Conservation (phyloP, 805 yeast genomes). For the Citeromyces nyonsensis region DNA sequence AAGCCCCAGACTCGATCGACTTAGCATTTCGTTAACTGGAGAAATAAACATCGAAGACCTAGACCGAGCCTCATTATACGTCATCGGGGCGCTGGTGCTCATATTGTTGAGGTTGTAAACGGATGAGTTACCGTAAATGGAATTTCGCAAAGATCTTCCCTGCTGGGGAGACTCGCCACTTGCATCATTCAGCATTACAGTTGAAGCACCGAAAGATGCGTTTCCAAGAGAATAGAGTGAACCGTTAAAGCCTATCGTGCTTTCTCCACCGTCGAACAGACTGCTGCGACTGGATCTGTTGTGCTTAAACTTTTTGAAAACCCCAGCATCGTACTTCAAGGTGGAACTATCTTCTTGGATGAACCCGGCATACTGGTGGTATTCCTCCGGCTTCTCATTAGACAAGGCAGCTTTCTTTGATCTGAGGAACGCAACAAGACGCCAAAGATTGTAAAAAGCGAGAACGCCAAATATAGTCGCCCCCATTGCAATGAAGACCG, state of each 20-base stretch:
- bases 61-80: neutral
- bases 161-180: neutral
- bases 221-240: neutral
- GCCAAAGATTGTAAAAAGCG: conserved; percentile 8
- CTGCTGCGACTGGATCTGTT: neutral
- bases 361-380: conserved; percentile 3
- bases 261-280: neutral
- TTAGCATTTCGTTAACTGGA: conserved; percentile 1
- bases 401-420: conserved; percentile 10
- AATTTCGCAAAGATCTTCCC: neutral
- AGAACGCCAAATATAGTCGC: conserved; percentile 12
- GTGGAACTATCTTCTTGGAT: conserved; percentile 3
- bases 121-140: neutral
- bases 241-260: neutral
- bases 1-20: neutral
- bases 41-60: conserved; percentile 1
- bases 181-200: neutral
- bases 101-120: too few relatives aligned
- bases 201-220: neutral
- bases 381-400: conserved; percentile 3
- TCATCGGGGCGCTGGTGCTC: too few relatives aligned
- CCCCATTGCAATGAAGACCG: conserved; percentile 28
- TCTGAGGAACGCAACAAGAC: conserved; percentile 10
- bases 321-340: conserved; percentile 1
- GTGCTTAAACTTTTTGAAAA: neutral